Evolutionary conservation across 805 yeast species (phyloP), one percentile per base, ranked within the genome.

Genomic region (Candida methanosorbosa): DNA sequence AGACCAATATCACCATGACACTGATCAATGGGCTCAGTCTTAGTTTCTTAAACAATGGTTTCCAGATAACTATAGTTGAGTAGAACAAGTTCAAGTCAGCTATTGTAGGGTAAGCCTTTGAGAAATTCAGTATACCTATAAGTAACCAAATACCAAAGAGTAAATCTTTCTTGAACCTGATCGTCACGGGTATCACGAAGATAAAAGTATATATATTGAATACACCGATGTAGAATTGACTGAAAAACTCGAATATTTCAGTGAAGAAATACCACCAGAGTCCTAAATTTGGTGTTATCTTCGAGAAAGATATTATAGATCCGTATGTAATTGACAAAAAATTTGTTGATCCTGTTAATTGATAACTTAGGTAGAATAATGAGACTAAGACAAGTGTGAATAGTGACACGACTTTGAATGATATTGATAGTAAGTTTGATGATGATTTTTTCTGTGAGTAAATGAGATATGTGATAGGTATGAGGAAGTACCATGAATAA

Each of bases 181-280:
- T 49, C 0, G 95, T 71, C 15, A 90, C 47, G 13, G 97, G 97
- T 2, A 82, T 39, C 3, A 79, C 66, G 53, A 83, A 82, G 2
- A 79, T 61, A 15, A 76, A 63, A 13, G 77, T 58, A 57, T 78
- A 86, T 30, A 88, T 49, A 49, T 87, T 88, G 74, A 88, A 92
- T 16, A 87, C 79, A 9, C 86, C 78, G 27, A 79, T 61, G 64
- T 83, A 92, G 50, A 92, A 87, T 16, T 84, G 77, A 20, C 80
- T 70, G 66, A 90, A 92, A 52, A 78, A 82, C 36, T 81, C 92
- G 59, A 92, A 92, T 75, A 92, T 83, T 57, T 92, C 98, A 28
- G 90, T 82, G 64, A 92, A 92, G 48, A 88, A 78, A 62, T 92
- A 92, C 99, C 99, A 92, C 99, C 99, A 92, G 16, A 92, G 64